A percentile compares a stretch with the other conserved stretches of the same genome.
Evolutionary conservation across 2,329 filamentous ascomycete species (phyloP).

Genomic region (Penicillium rolfsii): DNA sequence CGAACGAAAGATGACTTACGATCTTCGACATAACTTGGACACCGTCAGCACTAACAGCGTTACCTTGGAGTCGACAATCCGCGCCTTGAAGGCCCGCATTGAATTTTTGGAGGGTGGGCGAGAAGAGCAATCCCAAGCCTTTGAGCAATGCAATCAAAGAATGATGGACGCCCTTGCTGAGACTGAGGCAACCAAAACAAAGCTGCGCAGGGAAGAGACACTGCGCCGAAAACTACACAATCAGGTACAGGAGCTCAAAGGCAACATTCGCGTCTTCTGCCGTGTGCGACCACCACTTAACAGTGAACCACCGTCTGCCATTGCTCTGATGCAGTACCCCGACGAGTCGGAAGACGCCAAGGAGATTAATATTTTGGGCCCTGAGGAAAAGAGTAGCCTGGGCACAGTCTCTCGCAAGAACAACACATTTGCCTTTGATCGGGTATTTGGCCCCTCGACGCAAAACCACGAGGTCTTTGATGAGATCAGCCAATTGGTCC

Average conservation of each 20-base stretch:
- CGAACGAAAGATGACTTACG: slow-evolving; percentile 64
- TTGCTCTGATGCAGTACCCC: slow-evolving; percentile 77
- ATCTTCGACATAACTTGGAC: slow-evolving; percentile 61
- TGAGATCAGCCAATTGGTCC: slow-evolving; percentile 94
- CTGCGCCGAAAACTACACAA: slow-evolving; percentile 91
- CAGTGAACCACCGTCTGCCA: slow-evolving; percentile 60
- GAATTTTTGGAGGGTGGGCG: slow-evolving; percentile 88
- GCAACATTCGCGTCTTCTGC: slow-evolving; percentile 98
- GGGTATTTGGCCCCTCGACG: slow-evolving; percentile 78
- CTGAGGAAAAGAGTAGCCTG: slow-evolving; percentile 80
- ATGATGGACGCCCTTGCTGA: slow-evolving; percentile 75
- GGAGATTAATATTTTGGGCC: slow-evolving; percentile 81
- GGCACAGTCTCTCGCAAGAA: slow-evolving; percentile 76
- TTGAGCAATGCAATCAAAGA: slow-evolving; percentile 76
- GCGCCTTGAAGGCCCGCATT: slow-evolving; percentile 77
- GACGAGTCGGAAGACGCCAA: slow-evolving; percentile 79
- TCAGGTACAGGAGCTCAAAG: slow-evolving; percentile 95
- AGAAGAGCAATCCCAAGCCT: slow-evolving; percentile 84
- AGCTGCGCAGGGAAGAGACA: slow-evolving; percentile 88
- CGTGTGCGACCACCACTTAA: slow-evolving; percentile 78
- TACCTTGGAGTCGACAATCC: slow-evolving; percentile 73
- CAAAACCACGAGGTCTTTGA: slow-evolving; percentile 88
- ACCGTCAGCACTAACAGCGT: slow-evolving; percentile 65
- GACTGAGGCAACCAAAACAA: slow-evolving; percentile 73
- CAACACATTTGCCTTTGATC: slow-evolving; percentile 87